Evolutionary conservation across 495 filamentous ascomycete species (phyloP), one percentile per base, ranked within the genome.

Genomic region (Penicillium manginii): DNA sequence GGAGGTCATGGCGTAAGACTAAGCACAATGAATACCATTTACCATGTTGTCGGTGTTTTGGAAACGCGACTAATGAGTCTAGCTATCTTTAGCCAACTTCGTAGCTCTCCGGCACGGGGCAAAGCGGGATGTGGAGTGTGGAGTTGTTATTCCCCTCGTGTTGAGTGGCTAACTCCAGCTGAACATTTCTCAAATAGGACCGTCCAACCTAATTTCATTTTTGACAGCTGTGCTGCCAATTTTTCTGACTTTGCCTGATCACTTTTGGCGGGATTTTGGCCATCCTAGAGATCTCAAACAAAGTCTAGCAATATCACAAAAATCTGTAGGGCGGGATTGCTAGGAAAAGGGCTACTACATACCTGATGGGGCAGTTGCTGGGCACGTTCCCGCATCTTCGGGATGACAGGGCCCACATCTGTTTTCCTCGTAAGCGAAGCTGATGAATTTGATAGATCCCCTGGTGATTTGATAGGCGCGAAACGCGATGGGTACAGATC

Each of bases 61-160:
- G 40, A 52, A 26, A 52, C 52, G 51, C 35, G 37, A 51, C 37
- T 42, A 56, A 11, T 26, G 22, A 22, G 22, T 10, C 22, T 47
- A 26, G 45, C 22, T 47, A 26, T 22, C 22, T 47, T 23, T 23
- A 47, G 45, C 26, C n/a, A 19, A 47, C 21, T 26, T 26, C 21
- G 45, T 47, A 26, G 45, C 45, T 47, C 45, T 11, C 21, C 45
- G 45, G 14, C 45, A 50, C 57, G 53, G 53, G 53, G 53, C 32
- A 31, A 31, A 21, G 18, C 59, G 58, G 62, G 47, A 55, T 65
- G 55, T 65, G 62, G 62, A 62, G 46, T 10, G 49, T 14, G 32
- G 14, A 31, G 32, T 31, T 37, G 10, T 33, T 50, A 29, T 47
- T 17, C 19, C 17, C 15, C 18, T n/a, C 21, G 19, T 32, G 32